Percentiles rank a stretch among this genome's conserved stretches.
Conservation (phyloP, 176 grass and related monocot genomes). For the Musa troglodytarum region DNA sequence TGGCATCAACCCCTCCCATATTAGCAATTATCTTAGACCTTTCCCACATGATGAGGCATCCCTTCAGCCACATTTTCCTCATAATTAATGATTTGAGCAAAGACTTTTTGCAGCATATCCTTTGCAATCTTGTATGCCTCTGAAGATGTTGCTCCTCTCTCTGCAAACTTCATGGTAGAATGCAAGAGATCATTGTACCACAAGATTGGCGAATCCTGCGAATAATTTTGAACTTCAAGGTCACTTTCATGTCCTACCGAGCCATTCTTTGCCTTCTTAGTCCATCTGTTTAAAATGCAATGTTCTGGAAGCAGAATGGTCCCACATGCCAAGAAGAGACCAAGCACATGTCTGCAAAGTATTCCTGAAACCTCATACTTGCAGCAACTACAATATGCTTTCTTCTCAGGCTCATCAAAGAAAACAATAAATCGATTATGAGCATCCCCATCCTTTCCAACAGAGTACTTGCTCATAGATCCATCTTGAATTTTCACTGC, state of each 20-base stretch:
- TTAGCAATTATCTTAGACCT: neutral
- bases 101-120: constrained; percentile 48
- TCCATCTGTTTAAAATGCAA: constrained; percentile 71
- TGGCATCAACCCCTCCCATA: neutral
- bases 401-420: constrained; percentile 57
- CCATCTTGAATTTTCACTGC: constrained; percentile 72
- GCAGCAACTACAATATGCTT: constrained; percentile 74
- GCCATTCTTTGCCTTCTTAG: constrained; percentile 57
- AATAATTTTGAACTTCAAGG: constrained; percentile 34
- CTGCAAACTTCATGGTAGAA: constrained; percentile 54
- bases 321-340: constrained; percentile 49
- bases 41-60: constrained; percentile 11
- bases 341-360: constrained; percentile 75
- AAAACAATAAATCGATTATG: constrained; percentile 48
- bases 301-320: constrained; percentile 54
- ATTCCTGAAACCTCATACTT: constrained; percentile 62
- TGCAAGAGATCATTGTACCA: constrained; percentile 69
- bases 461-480: constrained; percentile 60
- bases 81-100: constrained; percentile 49
- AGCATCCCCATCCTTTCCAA: constrained; percentile 40
- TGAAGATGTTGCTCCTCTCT: constrained; percentile 67
- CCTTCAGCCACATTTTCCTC: constrained; percentile 40
- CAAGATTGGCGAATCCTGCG: constrained; percentile 30
- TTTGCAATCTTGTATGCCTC: constrained; percentile 58
- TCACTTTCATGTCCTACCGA: constrained; percentile 30